Base-by-base conservation (phyloP, 1,139 yeast genomes). In the Arxiozyma slooffiae region DNA sequence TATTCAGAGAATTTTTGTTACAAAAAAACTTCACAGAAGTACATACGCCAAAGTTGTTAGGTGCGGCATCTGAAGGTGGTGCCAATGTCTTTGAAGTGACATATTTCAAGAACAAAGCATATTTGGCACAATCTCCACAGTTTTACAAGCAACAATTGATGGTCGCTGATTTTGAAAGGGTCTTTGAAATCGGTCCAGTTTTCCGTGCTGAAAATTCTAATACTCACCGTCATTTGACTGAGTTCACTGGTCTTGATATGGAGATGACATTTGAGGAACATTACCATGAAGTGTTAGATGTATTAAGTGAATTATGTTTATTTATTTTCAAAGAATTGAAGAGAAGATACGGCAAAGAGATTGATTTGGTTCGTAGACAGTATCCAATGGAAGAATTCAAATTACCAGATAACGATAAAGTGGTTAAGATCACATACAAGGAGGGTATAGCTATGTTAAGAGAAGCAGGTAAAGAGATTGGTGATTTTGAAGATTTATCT, bases 151-250 rank as follows among this genome's bases (percentile, higher is more conserved):
- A 92, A 75, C 96, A 92, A 79, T 80, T 92, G 68, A 92, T 92
- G 71, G 96, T 97, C 49, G 95, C 96, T 55, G 99, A 92, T 73
- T 92, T 92, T 64, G 98, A 92, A 74, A 81, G 79, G 63, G 99
- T 92, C 48, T 94, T 82, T 67, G 99, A 92, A 74, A 79, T 92
- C 63, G 97, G 94, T 1, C 97, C 99, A 47, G 98, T 92, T 50
- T 92, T 92, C 79, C 82, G 99, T 72, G 99, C 99, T 52, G 99
- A 92, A 72, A 92, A 92, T 77, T 90, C 97, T 57, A 89, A 92
- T 75, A 92, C 98, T 30, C 97, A 92, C 71, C 90, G 99, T 74
- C 99, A 92, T 72, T 85, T 92, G 96, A 92, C 99, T 53, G 99
- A 92, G 72, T 92, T 92, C 71, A 86, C 85, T 54, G 99, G 99